phyloP scores from a whole-genome alignment of 257 asterid species.

The Perilla frutescens region DNA sequence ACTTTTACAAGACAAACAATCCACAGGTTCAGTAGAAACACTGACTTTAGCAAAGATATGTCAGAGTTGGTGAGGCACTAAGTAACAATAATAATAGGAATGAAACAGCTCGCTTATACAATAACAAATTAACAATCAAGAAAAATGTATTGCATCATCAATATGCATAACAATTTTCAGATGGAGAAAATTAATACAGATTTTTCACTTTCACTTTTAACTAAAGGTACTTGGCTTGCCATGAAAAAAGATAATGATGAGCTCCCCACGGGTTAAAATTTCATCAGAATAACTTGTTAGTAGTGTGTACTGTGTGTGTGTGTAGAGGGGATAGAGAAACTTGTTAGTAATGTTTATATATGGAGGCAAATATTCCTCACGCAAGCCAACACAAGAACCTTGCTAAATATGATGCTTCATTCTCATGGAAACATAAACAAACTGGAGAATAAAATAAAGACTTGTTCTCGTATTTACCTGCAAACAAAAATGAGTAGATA shows the following conservation, averaged over 20 bases:
- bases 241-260: not conserved
- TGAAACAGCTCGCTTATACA: not conserved
- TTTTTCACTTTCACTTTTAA: not conserved
- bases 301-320: no score
- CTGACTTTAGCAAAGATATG: not conserved
- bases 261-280: not conserved
- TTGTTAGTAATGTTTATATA: not conserved
- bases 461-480: not conserved
- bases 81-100: constrained; percentile 4
- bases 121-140: no score
- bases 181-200: not conserved
- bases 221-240: constrained; percentile 13
- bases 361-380: not conserved
- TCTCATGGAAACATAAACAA: not conserved
- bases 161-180: not conserved
- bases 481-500: not conserved
- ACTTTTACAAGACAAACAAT: not conserved
- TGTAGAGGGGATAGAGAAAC: not conserved
- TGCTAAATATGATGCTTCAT: not conserved
- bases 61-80: not conserved
- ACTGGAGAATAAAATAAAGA: not conserved
- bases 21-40: constrained; percentile 8
- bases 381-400: no score
- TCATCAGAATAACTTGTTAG: not conserved
- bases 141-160: constrained; percentile 11